Conservation (phyloP, 2,329 filamentous ascomycete genomes). For the Talaromyces verruculosus region DNA sequence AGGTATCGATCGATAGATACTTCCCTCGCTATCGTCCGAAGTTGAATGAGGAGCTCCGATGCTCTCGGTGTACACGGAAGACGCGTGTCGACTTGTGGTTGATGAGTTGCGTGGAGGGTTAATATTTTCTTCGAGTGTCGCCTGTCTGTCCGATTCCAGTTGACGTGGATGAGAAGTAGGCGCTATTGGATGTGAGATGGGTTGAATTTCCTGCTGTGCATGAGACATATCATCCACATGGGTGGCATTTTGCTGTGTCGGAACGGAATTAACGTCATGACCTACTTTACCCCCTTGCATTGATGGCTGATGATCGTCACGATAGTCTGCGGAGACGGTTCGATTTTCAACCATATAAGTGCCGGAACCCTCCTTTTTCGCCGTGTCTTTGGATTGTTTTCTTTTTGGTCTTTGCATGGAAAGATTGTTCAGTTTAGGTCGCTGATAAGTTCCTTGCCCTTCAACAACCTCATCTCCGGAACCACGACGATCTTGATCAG, state of each 20-base stretch:
- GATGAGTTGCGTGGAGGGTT: constrained; percentile 8
- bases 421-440: constrained; percentile 29
- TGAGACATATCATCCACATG: constrained; percentile 24
- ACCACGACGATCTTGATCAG: neutral
- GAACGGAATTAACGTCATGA: constrained; percentile 23
- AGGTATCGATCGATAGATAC: constrained; percentile 26
- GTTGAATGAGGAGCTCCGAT: constrained; percentile 30
- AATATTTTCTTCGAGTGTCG: constrained; percentile 12
- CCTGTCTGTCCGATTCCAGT: constrained; percentile 11
- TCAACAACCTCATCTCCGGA: constrained; percentile 32
- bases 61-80: constrained; percentile 24
- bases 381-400: constrained; percentile 30
- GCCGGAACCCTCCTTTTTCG: constrained; percentile 26
- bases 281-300: constrained; percentile 32
- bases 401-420: constrained; percentile 34
- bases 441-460: constrained; percentile 34
- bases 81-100: constrained; percentile 12
- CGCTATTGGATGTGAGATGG: constrained; percentile 6
- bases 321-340: constrained; percentile 24
- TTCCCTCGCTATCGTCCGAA: constrained; percentile 30
- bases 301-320: constrained; percentile 25
- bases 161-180: constrained; percentile 22
- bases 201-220: neutral
- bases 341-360: constrained; percentile 28
- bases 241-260: constrained; percentile 27